phyloP scores from a whole-genome alignment of 176 grass and related monocot species.

The Phyllostachys edulis region DNA sequence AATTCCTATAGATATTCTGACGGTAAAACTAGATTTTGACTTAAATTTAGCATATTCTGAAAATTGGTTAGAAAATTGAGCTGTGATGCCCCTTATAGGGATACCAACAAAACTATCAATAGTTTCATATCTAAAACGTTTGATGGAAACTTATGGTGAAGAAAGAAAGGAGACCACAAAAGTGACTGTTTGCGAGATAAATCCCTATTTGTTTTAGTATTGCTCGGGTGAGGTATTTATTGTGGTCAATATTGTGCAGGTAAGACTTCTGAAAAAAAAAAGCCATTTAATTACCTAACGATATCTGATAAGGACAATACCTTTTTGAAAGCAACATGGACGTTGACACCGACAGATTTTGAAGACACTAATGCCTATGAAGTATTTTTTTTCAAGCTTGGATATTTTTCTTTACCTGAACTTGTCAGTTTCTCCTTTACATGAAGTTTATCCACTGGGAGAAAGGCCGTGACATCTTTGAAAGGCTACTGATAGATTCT shows the following conservation, averaged over 20 bases:
- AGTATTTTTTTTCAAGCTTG: not conserved
- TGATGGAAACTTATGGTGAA: not conserved
- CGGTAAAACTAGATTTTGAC: not conserved
- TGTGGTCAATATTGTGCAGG: not conserved
- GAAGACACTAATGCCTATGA: not conserved
- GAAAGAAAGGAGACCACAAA: not conserved
- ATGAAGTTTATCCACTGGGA: conserved; percentile 94
- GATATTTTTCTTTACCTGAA: not conserved
- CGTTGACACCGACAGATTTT: not conserved
- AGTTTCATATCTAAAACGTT: not conserved
- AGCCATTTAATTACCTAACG: not conserved
- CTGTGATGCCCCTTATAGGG: not conserved
- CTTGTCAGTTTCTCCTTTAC: conserved; percentile 4
- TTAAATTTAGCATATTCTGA: not conserved
- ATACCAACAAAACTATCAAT: not conserved
- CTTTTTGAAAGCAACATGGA: not conserved
- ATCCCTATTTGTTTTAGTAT: not conserved
- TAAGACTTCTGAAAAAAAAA: not conserved
- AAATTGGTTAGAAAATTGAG: not conserved
- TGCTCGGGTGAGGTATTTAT: not conserved
- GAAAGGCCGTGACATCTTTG: conserved; percentile 87
- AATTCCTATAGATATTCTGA: not conserved
- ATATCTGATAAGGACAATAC: not conserved
- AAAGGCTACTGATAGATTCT: conserved; percentile 84
- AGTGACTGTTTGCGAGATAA: not conserved